These are phyloP conservation scores for Tetratostichococcus sp. DNA, from an alignment of 139 green algal species.

Conservation along the genomic window DNA sequence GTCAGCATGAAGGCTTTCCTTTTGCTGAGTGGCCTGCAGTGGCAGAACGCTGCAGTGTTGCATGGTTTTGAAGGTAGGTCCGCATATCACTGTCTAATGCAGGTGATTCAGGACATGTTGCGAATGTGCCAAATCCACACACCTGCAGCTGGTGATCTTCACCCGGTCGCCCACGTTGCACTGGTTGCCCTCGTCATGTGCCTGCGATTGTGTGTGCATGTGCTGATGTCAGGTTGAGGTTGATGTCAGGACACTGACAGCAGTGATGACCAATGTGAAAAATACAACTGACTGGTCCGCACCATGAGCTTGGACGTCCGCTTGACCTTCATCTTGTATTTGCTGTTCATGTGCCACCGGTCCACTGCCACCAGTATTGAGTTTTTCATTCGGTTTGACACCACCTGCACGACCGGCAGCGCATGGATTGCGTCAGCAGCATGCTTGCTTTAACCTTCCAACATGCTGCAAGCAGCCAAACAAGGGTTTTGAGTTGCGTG, in stretches of 20 bases:
- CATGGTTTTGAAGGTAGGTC: neutral
- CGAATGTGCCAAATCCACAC: neutral
- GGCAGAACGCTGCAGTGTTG: neutral
- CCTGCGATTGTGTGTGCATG: too few species aligned
- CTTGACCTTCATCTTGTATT: slow-evolving; percentile 35
- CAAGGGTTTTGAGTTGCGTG: neutral
- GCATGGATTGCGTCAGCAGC: neutral
- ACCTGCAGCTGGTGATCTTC: slow-evolving; percentile 37
- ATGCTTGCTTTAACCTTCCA: neutral
- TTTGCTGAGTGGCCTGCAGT: slow-evolving; percentile 53
- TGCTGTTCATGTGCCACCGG: slow-evolving; percentile 25
- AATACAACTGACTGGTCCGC: neutral
- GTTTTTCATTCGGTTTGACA: slow-evolving; percentile 58
- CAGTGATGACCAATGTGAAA: neutral
- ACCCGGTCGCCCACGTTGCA: slow-evolving; percentile 61
- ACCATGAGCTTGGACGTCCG: slow-evolving; percentile 56
- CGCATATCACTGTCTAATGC: neutral
- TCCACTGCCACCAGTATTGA: slow-evolving; percentile 51
- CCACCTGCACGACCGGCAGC: slow-evolving; percentile 28
- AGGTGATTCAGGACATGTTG: neutral
- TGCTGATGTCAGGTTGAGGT: too few species aligned
- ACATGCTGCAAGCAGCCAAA: neutral
- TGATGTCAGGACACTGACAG: neutral
- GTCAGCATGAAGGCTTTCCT: slow-evolving; percentile 45
- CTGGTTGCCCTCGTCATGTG: slow-evolving; percentile 50